Evolutionary conservation across 495 filamentous ascomycete species (phyloP), one percentile per base, ranked within the genome.

Genomic region (Polyplosphaeria fusca): DNA sequence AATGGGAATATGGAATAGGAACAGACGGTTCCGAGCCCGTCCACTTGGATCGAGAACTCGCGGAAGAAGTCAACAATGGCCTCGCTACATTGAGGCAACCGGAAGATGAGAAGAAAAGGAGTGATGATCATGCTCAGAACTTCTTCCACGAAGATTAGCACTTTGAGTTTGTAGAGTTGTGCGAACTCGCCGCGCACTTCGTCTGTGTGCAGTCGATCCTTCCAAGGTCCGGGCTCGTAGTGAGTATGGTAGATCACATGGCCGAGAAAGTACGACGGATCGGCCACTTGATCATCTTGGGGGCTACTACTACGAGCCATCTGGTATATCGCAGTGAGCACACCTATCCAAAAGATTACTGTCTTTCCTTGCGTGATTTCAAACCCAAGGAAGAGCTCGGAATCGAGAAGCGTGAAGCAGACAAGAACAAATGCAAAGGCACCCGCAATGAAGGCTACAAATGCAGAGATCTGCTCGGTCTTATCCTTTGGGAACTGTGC

Each of bases 1-100:
- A 97, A 98, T 60, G 96, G 88, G 61, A 98, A 98, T n/a, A 95
- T 89, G 18, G 91, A 93, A 72, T 95, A 96, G 13, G 89, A 94
- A 70, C 93, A 98, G 18, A 97, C 88, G 66, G 95, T 89, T 30
- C 93, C 93, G 52, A 98, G 79, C 0, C 93, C 93, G 73, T 98
- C 94, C 11, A 98, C 90, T 64, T 97, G 92, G 18, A 98, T 83
- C 1, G 93, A 96, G 65, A 96, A 96, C 67, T 98, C 93, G 14
- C 93, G 82, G 73, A 98, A 96, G 73, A 98, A 98, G 67, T 98
- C 93, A 46, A 98, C 87, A 55, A 97, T 82, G 48, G 89, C 87
- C 65, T 97, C 94, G 69, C 86, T 90, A 73, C 86, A 91, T 67
- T 86, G 89, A 4, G 91, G 89, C 42, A 97, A 78, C 52, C 86